Base-by-base conservation (phyloP, 805 yeast genomes). In the Yarrowia porcina region DNA sequence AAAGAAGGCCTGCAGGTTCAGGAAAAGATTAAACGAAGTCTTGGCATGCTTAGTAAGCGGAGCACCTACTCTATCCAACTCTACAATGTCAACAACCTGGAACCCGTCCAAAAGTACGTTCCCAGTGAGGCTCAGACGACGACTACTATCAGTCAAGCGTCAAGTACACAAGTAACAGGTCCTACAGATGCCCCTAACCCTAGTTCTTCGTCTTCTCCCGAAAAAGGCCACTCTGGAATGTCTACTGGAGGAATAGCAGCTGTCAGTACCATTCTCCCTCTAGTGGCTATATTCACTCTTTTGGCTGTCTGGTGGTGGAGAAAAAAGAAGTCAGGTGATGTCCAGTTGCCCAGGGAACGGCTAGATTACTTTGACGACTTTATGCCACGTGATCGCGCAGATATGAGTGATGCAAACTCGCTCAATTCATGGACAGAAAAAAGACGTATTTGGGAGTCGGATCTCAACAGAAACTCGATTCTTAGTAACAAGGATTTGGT, bases 371-470 rank as follows among this genome's bases (percentile, higher is more conserved):
- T 39, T 39, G 61, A 56, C 36, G 47, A 39, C 30, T 56, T 56
- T 21, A 30, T 41, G 49, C 44, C 59, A 0, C 44, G 44, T 1
- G 44, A 52, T 32, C 7, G 59, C 9, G 35, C 18, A 8, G 28
- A 15, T 4, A 41, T 39, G 49, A 25, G 47, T 6, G 61, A 56
- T 6, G 38, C 61, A 5, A 56, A 56, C 49, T 56, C 61, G 28
- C 30, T 56, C 13, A 39, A 39, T 17, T 56, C 61, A 15, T 56
- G 61, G 61, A 56, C 61, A 13, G 61, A 56, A 41, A 56, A 56
- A n/a, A 28, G 61, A 1, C 42, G 44, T 2, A 35, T 17, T 9
- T 52, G 44, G 42, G 59, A 52, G 13, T 36, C 44, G 12, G 59
- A 52, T 18, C 25, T 23, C 25, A 52, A 52, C 44, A 15, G 59